Conservation (phyloP, 805 yeast species). For the Metschnikowia aberdeeniae region DNA sequence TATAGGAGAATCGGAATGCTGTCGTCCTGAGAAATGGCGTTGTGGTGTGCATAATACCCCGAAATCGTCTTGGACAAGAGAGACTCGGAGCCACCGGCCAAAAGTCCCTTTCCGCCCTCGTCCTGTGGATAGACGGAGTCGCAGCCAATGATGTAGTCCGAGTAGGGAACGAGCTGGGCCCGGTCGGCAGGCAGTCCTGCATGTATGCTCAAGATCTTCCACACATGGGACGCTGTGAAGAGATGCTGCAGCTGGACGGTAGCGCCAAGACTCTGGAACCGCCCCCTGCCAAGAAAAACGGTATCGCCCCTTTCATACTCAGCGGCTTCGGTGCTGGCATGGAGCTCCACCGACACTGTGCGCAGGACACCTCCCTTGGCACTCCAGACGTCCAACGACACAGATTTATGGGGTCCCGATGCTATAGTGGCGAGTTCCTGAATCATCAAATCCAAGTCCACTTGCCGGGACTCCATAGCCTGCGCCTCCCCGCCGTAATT, state of each 20-base stretch:
- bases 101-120: conserved; percentile 49
- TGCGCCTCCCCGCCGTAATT: conserved; percentile 34
- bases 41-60: conserved; percentile 49
- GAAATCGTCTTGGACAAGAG: conserved; percentile 64
- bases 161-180: conserved; percentile 78
- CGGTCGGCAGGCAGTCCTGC: conserved; percentile 75
- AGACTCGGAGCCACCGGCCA: conserved; percentile 85
- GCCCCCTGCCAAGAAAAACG: conserved; percentile 20
- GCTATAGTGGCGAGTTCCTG: conserved; percentile 39
- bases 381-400: conserved; percentile 70
- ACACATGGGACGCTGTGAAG: conserved; percentile 72
- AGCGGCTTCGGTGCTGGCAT: background rate
- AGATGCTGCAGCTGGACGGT: conserved; percentile 76
- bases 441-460: conserved; percentile 41
- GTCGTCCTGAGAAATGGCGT: conserved; percentile 30
- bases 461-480: conserved; percentile 30
- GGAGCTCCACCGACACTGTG: conserved; percentile 24
- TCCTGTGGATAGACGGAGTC: conserved; percentile 59
- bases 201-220: conserved; percentile 77
- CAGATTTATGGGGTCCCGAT: conserved; percentile 30
- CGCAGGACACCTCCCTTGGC: conserved; percentile 73
- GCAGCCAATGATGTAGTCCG: conserved; percentile 82
- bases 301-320: conserved; percentile 4
- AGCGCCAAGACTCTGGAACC: conserved; percentile 56
- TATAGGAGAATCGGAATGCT: conserved; percentile 38